Evolutionary conservation across 352 stramenopile genomes (phyloP), one percentile per base, ranked within the genome.

Genomic region (Pythium phragmitis): DNA sequence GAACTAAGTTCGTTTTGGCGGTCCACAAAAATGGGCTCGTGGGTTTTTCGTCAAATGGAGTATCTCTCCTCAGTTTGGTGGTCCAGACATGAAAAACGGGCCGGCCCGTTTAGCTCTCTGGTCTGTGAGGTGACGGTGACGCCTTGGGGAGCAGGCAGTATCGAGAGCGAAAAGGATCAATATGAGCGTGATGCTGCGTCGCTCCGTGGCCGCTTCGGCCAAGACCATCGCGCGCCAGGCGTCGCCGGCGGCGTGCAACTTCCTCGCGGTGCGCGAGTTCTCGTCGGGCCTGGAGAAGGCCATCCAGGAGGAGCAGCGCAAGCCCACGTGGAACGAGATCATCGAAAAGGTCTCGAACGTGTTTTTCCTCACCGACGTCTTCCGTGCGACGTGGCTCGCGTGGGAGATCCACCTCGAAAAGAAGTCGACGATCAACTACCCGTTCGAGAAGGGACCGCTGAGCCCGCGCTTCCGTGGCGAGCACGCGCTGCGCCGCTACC

Each of bases 381-480:
- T 85, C 68, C 85, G 85, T 47, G 85, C 83, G 39, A 87, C 79
- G 33, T 94, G 85, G 85, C 64, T 94, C 60, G 75, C 85, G 34
- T 89, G 82, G 75, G 86, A 94, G 55, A 75, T 93, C 52, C 85
- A 93, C 71, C 61, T 92, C 47, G 84, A 96, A 67, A 82, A 80
- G 63, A 99, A 99, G 78, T 86, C 98, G 19, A 99, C 96, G 34
- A 98, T 99, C 80, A 99, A 99, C 85, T 99, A 99, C 79, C 97
- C 97, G 51, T 99, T 98, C 73, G 98, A 99, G 73, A 98, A 99
- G 76, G 92, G 91, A 64, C 86, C 93, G 61, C 67, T 99, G 39
- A 98, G 85, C 72, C 96, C 98, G 55, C 94, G 97, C 58, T 99
- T 99, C 81, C 96, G 98, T 73, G 98, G 97, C 41, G 98, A 99